A percentile compares a stretch with the other conserved stretches of the same genome.
phyloP scores from a whole-genome alignment of 2,329 filamentous ascomycete species.

The Neurospora sp. region DNA sequence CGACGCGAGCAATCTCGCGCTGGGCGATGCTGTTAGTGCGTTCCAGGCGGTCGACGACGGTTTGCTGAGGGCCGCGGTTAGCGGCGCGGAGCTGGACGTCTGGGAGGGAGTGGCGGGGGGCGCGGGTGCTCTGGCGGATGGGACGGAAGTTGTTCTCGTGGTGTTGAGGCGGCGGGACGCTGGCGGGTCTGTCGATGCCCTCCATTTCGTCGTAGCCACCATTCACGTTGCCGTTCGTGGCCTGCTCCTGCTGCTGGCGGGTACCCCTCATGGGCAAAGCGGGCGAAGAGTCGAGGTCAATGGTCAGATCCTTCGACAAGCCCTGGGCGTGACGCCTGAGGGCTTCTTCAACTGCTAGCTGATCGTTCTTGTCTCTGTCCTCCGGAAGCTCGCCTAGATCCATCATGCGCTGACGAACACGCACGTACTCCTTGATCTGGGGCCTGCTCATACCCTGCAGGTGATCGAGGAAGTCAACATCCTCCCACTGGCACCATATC shows the following conservation, averaged over 20 bases:
- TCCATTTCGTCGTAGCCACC: slow-evolving; percentile 4
- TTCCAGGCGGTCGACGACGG: slow-evolving; percentile 28
- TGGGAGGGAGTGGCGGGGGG: slow-evolving; percentile 24
- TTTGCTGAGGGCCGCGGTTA: slow-evolving; percentile 16
- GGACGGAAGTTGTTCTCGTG: neutral
- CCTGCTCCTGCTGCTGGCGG: neutral
- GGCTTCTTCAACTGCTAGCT: slow-evolving; percentile 40
- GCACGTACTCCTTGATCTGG: slow-evolving; percentile 55
- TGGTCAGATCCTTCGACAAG: slow-evolving; percentile 10
- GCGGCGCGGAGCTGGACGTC: slow-evolving; percentile 27
- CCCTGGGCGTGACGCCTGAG: slow-evolving; percentile 21
- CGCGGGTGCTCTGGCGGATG: slow-evolving; percentile 17
- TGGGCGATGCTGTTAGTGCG: slow-evolving; percentile 39
- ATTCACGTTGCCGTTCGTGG: slow-evolving; percentile 8
- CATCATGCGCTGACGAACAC: slow-evolving; percentile 48
- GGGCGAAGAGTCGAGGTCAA: neutral
- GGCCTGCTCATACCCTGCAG: slow-evolving; percentile 38
- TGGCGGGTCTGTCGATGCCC: neutral
- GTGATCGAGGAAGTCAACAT: slow-evolving; percentile 48
- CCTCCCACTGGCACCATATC: slow-evolving; percentile 53
- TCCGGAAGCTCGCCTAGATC: slow-evolving; percentile 41
- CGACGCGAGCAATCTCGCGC: slow-evolving; percentile 41
- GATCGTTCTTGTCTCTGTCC: slow-evolving; percentile 40
- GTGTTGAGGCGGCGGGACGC: neutral
- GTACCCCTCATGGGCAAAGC: slow-evolving; percentile 11